phyloP scores from a whole-genome alignment of 2,329 filamentous ascomycete species.

The Aspergillus latus region DNA sequence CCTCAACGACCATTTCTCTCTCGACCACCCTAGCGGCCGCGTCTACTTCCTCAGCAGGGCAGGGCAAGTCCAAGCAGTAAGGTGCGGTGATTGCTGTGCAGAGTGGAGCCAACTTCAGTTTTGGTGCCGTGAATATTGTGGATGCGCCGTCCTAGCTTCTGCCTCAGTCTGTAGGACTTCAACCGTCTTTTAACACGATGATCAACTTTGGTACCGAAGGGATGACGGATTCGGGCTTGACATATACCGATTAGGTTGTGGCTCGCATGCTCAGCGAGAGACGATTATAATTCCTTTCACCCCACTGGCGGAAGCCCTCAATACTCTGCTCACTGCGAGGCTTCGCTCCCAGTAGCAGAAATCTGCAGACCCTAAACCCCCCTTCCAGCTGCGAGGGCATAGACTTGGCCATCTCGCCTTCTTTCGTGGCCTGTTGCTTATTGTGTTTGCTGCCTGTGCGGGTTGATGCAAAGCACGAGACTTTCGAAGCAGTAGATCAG shows the following conservation, averaged over 20 bases:
- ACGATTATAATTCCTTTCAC: neutral
- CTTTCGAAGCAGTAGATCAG: constrained; percentile 39
- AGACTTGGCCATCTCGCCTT: no score
- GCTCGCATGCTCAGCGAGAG: constrained; percentile 23
- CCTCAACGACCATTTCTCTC: constrained; percentile 36
- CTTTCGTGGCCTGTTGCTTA: no score
- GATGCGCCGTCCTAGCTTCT: constrained; percentile 21
- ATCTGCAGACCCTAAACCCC: no score
- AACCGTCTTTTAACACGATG: constrained; percentile 28
- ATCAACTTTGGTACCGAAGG: constrained; percentile 31
- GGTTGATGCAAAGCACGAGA: constrained; percentile 23
- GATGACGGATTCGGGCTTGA: constrained; percentile 24
- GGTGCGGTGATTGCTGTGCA: constrained; percentile 17
- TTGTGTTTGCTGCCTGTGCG: no score
- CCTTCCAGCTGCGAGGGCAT: no score
- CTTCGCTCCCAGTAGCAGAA: no score
- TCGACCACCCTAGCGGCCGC: constrained; percentile 33
- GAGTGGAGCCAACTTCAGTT: constrained; percentile 23
- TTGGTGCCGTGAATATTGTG: constrained; percentile 16
- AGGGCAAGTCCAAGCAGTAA: constrained; percentile 19
- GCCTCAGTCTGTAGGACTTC: constrained; percentile 11
- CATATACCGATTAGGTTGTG: constrained; percentile 30
- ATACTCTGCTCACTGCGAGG: no score
- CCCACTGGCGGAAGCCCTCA: neutral
- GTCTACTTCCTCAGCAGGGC: constrained; percentile 22